These are phyloP conservation scores for Malus sylvestris DNA, from an alignment of 306 rosid genomes.

Conservation along the genomic window DNA sequence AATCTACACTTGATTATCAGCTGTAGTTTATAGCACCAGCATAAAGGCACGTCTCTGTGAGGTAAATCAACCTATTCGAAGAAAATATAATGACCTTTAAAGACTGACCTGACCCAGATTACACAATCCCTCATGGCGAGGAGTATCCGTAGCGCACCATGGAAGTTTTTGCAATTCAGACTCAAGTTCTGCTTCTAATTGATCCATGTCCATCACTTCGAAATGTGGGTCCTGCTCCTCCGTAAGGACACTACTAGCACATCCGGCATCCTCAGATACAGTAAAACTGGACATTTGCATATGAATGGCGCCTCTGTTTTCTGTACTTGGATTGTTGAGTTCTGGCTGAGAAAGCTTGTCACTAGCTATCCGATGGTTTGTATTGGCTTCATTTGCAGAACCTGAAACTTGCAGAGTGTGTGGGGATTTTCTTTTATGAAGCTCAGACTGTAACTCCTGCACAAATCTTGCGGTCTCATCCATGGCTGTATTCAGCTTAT, in stretches of 20 bases:
- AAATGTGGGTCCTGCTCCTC: slow-evolving; percentile 60
- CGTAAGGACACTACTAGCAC: slow-evolving; percentile 61
- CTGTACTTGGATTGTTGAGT: slow-evolving; percentile 10
- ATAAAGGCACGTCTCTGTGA: background rate
- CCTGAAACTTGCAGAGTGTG: slow-evolving; percentile 8
- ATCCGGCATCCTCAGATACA: slow-evolving; percentile 36
- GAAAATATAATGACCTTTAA: background rate
- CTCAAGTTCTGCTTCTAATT: slow-evolving; percentile 71
- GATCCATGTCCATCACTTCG: slow-evolving; percentile 43
- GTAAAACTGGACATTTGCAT: slow-evolving; percentile 17
- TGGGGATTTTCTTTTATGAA: slow-evolving; percentile 42
- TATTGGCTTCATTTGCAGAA: slow-evolving; percentile 20
- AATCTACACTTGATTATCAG: background rate
- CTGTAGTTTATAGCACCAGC: background rate
- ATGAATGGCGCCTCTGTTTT: slow-evolving; percentile 8
- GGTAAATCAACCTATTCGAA: slow-evolving; percentile 2
- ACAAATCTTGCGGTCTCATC: slow-evolving; percentile 50
- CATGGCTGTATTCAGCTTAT: slow-evolving; percentile 40
- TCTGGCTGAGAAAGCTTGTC: slow-evolving; percentile 16
- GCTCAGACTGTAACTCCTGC: slow-evolving; percentile 48
- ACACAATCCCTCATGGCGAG: slow-evolving; percentile 22
- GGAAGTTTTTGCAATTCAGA: slow-evolving; percentile 67
- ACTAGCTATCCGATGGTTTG: slow-evolving; percentile 12
- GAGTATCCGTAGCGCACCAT: slow-evolving; percentile 36
- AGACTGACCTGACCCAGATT: slow-evolving; percentile 40